Evolutionary conservation across 2,329 filamentous ascomycete genomes (phyloP), one percentile per base, ranked within the genome.

Genomic region (Alternaria alternata): DNA sequence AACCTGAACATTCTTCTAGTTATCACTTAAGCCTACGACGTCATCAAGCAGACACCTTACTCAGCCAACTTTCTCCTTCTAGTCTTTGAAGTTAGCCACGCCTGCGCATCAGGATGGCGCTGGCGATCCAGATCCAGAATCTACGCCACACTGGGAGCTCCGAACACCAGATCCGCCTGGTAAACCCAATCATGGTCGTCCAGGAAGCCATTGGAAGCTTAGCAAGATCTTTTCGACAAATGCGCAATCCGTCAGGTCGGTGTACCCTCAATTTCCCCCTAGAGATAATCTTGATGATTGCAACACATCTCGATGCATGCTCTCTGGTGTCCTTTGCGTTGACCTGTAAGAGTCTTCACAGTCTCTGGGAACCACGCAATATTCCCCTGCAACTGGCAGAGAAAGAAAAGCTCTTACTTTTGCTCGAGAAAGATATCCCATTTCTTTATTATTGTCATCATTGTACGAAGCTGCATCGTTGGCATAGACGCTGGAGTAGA

Each of bases 381-480:
- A 47, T 36, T 38, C 16, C 12, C 26, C 34, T 64, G 16, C 26
- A 61, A 49, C 7, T 12, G 18, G 26, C 48, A 46, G 61, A 66
- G 32, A 67, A 55, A 47, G 32, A 66, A 62, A 39, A 59, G 49
- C 54, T 70, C 22, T 56, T 69, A 18, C 60, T 64, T 11, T 56
- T 59, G 46, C 62, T 70, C 1, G 66, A 71, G 43, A 63, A 56
- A 34, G 61, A 69, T 38, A 46, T 58, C 1, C 22, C 58, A 11
- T 36, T n/a, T 20, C 38, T 63, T 2, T 67, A 70, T 51, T 69
- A 59, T 57, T 70, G 69, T 44, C 56, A 63, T 55, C 41, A 53
- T 36, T 72, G 68, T 49, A 44, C 51, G 12, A 68, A 63, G 52
- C 63, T 72, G 7, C 66, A 70, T 57, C 56, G 54, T 47, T 72